A percentile compares a stretch with the other conserved stretches of the same genome.
Conservation (phyloP, 106 monocot species). For the Phalaenopsis aphrodite region DNA sequence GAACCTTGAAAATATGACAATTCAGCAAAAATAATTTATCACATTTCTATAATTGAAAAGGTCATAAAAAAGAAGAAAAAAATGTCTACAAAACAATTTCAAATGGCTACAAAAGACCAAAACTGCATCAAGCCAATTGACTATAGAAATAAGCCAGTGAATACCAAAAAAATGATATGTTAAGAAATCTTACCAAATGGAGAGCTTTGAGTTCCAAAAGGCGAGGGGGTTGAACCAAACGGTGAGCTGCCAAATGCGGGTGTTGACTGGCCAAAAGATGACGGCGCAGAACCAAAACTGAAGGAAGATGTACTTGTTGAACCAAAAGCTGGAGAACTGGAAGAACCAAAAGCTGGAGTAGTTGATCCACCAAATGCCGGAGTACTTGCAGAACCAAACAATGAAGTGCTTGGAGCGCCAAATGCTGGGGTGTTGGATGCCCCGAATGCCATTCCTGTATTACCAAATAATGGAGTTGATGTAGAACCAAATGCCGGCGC, state of each 20-base stretch:
- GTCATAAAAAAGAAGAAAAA: background rate
- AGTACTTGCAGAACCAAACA: conserved; percentile 41
- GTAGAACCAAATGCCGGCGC: conserved; percentile 27
- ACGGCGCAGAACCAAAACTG: conserved; percentile 20
- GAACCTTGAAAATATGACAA: background rate
- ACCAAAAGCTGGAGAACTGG: conserved; percentile 17
- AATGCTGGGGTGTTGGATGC: conserved; percentile 42
- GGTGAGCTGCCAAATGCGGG: conserved; percentile 56
- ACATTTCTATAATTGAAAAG: background rate
- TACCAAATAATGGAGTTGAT: conserved; percentile 31
- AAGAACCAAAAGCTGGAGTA: conserved; percentile 20
- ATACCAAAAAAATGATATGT: background rate
- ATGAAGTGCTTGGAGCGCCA: conserved; percentile 30
- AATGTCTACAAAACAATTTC: background rate
- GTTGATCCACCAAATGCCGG: conserved; percentile 22
- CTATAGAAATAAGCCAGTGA: background rate
- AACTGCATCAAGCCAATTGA: background rate
- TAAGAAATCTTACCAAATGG: conserved; percentile 49
- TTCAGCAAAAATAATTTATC: background rate
- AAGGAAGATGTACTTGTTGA: conserved; percentile 21
- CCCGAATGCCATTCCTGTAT: conserved; percentile 35
- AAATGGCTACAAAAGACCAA: background rate
- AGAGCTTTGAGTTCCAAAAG: conserved; percentile 68
- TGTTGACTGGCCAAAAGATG: conserved; percentile 50
- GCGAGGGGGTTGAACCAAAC: conserved; percentile 52